Conservation (phyloP, 1,284 basidiomycete species). For the Sanghuangporus baumii region DNA sequence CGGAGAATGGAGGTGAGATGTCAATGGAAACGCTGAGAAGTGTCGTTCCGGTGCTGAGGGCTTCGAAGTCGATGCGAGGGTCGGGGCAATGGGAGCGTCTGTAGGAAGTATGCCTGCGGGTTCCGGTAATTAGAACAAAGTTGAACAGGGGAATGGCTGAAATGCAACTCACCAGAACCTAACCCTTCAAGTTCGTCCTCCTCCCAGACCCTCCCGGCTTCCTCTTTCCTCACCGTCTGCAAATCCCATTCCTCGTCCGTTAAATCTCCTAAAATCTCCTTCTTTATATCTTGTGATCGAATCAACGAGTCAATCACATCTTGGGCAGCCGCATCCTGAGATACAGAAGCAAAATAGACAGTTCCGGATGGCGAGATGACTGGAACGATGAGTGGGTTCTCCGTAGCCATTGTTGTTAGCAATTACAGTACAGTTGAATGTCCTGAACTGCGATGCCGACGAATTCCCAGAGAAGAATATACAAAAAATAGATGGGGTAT, state of each 20-base stretch:
- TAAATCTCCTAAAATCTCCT: constrained; percentile 52
- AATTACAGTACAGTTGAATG: neutral
- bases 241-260: constrained; percentile 56
- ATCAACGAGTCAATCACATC: constrained; percentile 53
- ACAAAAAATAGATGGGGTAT: neutral
- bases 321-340: constrained; percentile 44
- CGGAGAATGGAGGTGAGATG: constrained; percentile 64
- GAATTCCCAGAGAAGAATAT: neutral
- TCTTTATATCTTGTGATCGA: constrained; percentile 40
- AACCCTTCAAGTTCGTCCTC: constrained; percentile 59
- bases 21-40: constrained; percentile 70
- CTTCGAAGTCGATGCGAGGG: constrained; percentile 36
- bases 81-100: constrained; percentile 41
- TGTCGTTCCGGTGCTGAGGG: constrained; percentile 41
- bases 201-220: constrained; percentile 59
- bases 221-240: constrained; percentile 55
- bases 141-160: neutral
- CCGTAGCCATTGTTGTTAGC: constrained; percentile 26
- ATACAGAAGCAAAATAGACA: constrained; percentile 57
- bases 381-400: constrained; percentile 49
- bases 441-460: neutral
- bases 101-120: constrained; percentile 46
- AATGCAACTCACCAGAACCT: constrained; percentile 48
- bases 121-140: neutral
- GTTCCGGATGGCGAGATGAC: constrained; percentile 51